Base-by-base conservation (phyloP, 2,329 filamentous ascomycete genomes). In the Sporothrix inflata region DNA sequence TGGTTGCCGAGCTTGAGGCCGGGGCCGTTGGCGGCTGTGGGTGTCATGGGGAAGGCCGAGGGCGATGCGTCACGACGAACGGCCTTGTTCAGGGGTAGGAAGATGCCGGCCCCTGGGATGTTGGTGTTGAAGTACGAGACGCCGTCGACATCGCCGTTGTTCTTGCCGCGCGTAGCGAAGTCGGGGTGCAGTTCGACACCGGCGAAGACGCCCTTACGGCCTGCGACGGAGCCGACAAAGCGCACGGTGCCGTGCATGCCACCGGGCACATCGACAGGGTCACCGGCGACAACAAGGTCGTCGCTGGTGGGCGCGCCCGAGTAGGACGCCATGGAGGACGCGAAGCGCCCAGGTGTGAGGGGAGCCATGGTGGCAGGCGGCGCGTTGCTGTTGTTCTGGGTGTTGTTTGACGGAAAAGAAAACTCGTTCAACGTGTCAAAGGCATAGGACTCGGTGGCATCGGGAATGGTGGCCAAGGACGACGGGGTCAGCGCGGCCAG, bases 121-220 rank as follows among this genome's bases (percentile, higher is more conserved):
- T 87, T 87, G 12, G 96, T 97, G 47, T 85, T 86, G 80, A 99
- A 99, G 82, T 99, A 99, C 45, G 85, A 89, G 66, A 90, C 79
- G 72, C 89, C 96, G 77, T 98, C 95, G 71, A 98, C 96, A 81
- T 97, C 94, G 75, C 96, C 96, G 78, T 89, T 97, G 79, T 99
- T 99, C 85, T 99, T 99, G 45, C 96, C 96, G 79, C 92, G 89
- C 69, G 86, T 82, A 45, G 94, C 92, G 83, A 91, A 97, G 76
- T 97, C 92, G 70, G 88, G 85, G 77, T 91, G 89, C 75, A 99
- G 86, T 82, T 99, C 96, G 47, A 99, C 93, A 61, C 96, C 96
- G 42, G 93, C 94, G 84, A 99, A 99, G 24, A 89, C 88, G 68
- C 96, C 96, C 76, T 92, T 94, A 84, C 97, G 98, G 75, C 94